Evolutionary conservation across 1,139 yeast species (phyloP).

Genomic region (Hanseniaspora uvarum): DNA sequence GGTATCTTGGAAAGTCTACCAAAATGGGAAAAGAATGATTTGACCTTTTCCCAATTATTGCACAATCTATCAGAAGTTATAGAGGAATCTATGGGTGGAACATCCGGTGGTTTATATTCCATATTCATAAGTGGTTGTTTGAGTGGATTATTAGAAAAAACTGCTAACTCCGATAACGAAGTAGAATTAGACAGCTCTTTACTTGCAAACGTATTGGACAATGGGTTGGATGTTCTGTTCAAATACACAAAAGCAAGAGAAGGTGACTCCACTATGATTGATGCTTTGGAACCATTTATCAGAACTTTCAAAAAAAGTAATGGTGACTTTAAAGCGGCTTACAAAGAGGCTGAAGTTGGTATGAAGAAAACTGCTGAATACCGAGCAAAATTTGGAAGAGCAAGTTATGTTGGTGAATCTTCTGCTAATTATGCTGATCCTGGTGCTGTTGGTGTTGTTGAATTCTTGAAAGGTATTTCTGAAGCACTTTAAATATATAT

Average conservation of each 20-base stretch:
- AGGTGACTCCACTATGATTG: conserved; percentile 86
- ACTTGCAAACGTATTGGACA: conserved; percentile 39
- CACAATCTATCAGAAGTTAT: conserved; percentile 61
- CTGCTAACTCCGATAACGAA: conserved; percentile 26
- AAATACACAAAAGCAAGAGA: conserved; percentile 78
- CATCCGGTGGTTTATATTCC: conserved; percentile 88
- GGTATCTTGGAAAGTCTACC: conserved; percentile 51
- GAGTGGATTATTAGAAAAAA: conserved; percentile 36
- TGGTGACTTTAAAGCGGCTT: conserved; percentile 47
- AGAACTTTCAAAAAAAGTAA: conserved; percentile 43
- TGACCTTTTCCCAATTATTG: conserved; percentile 42
- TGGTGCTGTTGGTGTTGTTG: conserved; percentile 77
- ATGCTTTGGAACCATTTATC: conserved; percentile 79
- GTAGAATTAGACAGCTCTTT: conserved; percentile 30
- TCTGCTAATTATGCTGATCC: conserved; percentile 74
- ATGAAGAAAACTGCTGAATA: conserved; percentile 64
- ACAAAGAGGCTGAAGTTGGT: conserved; percentile 59
- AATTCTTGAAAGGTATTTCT: conserved; percentile 47
- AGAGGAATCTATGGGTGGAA: conserved; percentile 91
- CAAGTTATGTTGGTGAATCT: conserved; percentile 66
- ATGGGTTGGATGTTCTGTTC: conserved; percentile 52
- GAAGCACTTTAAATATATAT: conserved; percentile 7
- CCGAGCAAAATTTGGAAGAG: conserved; percentile 85
- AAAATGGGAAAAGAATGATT: conserved; percentile 38
- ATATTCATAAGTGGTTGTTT: conserved; percentile 65